phyloP scores from a whole-genome alignment of 805 yeast species.

The Yarrowia hollandica region DNA sequence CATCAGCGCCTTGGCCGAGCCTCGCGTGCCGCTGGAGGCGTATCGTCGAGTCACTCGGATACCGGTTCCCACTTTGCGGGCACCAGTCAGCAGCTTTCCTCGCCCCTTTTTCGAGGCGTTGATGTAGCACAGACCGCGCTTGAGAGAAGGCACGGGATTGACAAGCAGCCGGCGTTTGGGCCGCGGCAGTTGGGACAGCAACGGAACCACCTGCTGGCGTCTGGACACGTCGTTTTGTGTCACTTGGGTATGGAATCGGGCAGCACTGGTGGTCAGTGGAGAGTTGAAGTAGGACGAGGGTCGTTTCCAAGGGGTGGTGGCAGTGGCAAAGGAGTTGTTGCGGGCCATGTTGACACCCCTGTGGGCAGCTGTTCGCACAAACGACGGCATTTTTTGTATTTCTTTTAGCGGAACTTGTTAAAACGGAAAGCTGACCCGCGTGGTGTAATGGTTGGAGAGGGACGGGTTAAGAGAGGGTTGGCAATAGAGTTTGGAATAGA shows the following conservation, averaged over 20 bases:
- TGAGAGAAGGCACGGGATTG: conserved; percentile 35
- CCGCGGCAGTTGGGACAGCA: background rate
- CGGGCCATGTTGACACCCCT: conserved; percentile 20
- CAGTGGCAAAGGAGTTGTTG: background rate
- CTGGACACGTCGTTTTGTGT: no score
- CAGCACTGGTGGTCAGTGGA: background rate
- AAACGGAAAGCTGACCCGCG: no score
- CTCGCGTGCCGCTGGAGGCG: conserved; percentile 21
- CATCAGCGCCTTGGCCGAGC: conserved; percentile 9
- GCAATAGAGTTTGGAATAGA: background rate
- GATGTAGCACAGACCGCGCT: conserved; percentile 34
- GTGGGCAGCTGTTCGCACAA: conserved; percentile 15
- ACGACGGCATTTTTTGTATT: background rate
- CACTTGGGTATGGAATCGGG: background rate
- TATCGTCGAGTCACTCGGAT: conserved; percentile 30
- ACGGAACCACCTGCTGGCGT: background rate
- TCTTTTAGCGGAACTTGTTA: background rate
- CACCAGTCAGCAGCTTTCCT: conserved; percentile 17
- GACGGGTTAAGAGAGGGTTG: background rate
- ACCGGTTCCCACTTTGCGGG: conserved; percentile 25
- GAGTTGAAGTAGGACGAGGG: conserved; percentile 19
- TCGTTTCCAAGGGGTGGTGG: background rate
- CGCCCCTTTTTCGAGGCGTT: conserved; percentile 32
- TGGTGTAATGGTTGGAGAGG: background rate
- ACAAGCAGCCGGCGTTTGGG: conserved; percentile 8